These are phyloP conservation scores for Penicillium glabrum DNA, from an alignment of 2,329 filamentous ascomycete genomes.

Conservation along the genomic window DNA sequence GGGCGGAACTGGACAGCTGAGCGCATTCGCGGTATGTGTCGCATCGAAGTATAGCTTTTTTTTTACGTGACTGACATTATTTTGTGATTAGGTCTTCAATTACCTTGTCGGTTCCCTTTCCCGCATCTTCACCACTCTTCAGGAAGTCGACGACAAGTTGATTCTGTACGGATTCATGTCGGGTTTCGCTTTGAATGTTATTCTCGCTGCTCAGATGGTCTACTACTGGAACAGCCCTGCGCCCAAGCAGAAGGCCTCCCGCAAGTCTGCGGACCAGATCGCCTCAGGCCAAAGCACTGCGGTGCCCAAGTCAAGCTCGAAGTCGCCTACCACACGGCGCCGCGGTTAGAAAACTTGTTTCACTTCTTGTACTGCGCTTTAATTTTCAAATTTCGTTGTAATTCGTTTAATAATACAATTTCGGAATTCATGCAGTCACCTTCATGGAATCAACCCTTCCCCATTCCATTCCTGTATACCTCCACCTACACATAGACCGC, in stretches of 20 bases:
- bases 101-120: conserved; percentile 90
- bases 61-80: not conserved
- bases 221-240: conserved; percentile 84
- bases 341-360: conserved; percentile 43
- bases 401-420: not conserved
- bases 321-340: conserved; percentile 57
- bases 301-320: conserved; percentile 42
- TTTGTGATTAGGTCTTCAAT: conserved; percentile 77
- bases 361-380: not conserved
- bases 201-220: conserved; percentile 86
- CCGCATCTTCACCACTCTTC: conserved; percentile 94
- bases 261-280: conserved; percentile 29
- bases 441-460: not conserved
- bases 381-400: not conserved
- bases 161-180: conserved; percentile 94
- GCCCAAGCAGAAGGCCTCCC: conserved; percentile 43
- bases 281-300: conserved; percentile 40
- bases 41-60: not conserved
- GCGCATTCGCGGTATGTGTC: conserved; percentile 82
- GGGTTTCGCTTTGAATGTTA: conserved; percentile 83
- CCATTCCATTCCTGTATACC: not conserved
- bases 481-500: not conserved
- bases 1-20: conserved; percentile 91
- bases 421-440: not conserved
- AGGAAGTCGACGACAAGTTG: conserved; percentile 94